Conservation (phyloP, 2,329 filamentous ascomycete genomes). For the Rasamsonia emersonii region DNA sequence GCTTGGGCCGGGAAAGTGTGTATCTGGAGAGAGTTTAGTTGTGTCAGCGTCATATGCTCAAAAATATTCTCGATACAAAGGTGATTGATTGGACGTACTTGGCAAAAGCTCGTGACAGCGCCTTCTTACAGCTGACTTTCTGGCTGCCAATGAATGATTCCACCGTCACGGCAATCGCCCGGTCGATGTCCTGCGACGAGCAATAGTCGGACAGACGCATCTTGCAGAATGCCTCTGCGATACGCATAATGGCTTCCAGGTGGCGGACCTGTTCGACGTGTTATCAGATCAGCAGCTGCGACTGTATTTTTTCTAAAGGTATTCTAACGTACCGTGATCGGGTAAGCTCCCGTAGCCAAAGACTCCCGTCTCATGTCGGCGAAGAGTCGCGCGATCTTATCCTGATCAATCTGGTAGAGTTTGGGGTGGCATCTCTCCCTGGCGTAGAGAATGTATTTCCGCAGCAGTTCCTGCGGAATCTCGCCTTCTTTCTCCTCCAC, state of each 20-base stretch:
- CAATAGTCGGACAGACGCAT: constrained; percentile 99
- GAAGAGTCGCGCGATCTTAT: constrained; percentile 90
- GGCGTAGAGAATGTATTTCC: constrained; percentile 96
- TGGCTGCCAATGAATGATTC: constrained; percentile 94
- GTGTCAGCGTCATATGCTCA: neutral
- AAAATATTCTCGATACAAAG: neutral
- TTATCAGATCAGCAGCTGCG: neutral
- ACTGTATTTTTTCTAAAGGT: neutral
- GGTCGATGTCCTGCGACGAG: constrained; percentile 81
- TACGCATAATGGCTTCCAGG: constrained; percentile 94
- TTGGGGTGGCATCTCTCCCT: constrained; percentile 83
- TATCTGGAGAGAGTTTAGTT: constrained; percentile 18
- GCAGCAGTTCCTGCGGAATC: constrained; percentile 79
- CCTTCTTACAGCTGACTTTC: constrained; percentile 97
- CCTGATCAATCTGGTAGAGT: constrained; percentile 94
- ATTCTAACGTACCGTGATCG: constrained; percentile 74
- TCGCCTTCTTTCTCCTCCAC: constrained; percentile 54
- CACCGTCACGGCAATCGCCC: constrained; percentile 91
- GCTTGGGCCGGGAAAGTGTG: constrained; percentile 31
- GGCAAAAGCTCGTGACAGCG: constrained; percentile 84
- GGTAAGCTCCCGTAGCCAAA: constrained; percentile 88
- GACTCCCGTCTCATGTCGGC: constrained; percentile 93
- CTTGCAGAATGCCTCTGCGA: constrained; percentile 87
- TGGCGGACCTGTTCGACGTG: constrained; percentile 66
- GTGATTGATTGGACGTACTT: constrained; percentile 78